These are phyloP conservation scores for Aspergillus neoniger DNA, from an alignment of 2,329 filamentous ascomycete genomes.

Conservation along the genomic window DNA sequence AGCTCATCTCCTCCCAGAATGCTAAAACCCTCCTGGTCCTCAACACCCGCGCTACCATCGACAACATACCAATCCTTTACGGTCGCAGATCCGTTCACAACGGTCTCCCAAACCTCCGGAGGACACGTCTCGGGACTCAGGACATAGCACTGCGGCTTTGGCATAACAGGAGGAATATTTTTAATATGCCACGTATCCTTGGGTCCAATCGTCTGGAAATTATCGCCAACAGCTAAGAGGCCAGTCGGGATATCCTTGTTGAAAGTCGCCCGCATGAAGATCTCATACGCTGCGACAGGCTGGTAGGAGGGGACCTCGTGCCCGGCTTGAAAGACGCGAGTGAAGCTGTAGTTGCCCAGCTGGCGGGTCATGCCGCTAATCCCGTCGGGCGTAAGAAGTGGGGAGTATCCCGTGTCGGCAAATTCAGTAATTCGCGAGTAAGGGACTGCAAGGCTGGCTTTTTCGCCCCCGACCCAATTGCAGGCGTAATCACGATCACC, in stretches of 20 bases:
- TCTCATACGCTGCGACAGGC: conserved; percentile 26
- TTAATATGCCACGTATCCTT: background rate
- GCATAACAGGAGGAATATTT: background rate
- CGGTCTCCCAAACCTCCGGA: background rate
- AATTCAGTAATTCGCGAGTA: conserved; percentile 37
- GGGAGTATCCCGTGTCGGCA: conserved; percentile 31
- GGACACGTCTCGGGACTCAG: background rate
- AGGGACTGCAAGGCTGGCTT: conserved; percentile 49
- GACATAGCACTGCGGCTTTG: conserved; percentile 3
- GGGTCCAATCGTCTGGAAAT: background rate
- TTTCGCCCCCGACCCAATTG: conserved; percentile 57
- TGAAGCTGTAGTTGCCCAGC: conserved; percentile 37
- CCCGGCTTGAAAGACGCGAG: conserved; percentile 47
- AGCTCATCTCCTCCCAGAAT: background rate
- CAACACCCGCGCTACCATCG: background rate
- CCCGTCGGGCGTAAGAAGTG: conserved; percentile 28
- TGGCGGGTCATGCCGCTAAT: conserved; percentile 35
- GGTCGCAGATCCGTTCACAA: background rate
- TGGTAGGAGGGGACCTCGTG: conserved; percentile 56
- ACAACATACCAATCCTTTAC: conserved; percentile 5
- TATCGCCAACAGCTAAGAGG: background rate
- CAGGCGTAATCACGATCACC: conserved; percentile 57
- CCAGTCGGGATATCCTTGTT: conserved; percentile 5
- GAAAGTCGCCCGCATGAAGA: conserved; percentile 4
- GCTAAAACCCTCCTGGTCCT: background rate